Evolutionary conservation across 148 eudicot genomes (phyloP).

Genomic region (Cornus kousa): DNA sequence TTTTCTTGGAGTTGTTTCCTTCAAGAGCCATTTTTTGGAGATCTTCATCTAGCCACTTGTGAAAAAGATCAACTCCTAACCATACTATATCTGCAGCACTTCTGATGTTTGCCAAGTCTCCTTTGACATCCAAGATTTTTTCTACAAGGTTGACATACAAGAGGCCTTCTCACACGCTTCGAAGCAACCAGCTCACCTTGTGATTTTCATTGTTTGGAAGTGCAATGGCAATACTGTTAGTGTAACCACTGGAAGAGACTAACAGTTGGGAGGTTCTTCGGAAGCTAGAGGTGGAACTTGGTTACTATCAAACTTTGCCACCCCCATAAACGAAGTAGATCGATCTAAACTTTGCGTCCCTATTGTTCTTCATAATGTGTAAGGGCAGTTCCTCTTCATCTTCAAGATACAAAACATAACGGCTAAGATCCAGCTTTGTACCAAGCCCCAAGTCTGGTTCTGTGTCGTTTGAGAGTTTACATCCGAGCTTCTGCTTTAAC

Average conservation of each 20-base stretch:
- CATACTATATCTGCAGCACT: neutral
- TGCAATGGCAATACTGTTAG: neutral
- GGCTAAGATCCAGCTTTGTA: too few species aligned
- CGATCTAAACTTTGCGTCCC: too few species aligned
- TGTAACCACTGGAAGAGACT: neutral
- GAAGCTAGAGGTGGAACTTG: neutral
- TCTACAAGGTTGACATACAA: neutral
- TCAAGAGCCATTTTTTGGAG: neutral
- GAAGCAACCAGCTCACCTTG: too few species aligned
- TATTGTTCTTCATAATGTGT: too few species aligned
- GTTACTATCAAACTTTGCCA: too few species aligned
- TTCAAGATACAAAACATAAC: too few species aligned
- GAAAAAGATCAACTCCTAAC: neutral
- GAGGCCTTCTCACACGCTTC: neutral
- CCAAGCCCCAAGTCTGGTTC: too few species aligned
- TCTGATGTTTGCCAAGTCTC: neutral
- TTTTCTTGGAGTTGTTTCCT: neutral
- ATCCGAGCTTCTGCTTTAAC: too few species aligned
- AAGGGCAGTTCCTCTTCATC: too few species aligned
- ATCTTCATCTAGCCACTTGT: neutral
- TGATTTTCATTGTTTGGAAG: neutral
- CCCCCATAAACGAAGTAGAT: too few species aligned
- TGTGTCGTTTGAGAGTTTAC: too few species aligned
- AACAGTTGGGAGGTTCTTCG: neutral
- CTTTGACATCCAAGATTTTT: neutral